Base-by-base conservation (phyloP, 148 eudicot genomes). In the Heliamphora exappendiculata region DNA sequence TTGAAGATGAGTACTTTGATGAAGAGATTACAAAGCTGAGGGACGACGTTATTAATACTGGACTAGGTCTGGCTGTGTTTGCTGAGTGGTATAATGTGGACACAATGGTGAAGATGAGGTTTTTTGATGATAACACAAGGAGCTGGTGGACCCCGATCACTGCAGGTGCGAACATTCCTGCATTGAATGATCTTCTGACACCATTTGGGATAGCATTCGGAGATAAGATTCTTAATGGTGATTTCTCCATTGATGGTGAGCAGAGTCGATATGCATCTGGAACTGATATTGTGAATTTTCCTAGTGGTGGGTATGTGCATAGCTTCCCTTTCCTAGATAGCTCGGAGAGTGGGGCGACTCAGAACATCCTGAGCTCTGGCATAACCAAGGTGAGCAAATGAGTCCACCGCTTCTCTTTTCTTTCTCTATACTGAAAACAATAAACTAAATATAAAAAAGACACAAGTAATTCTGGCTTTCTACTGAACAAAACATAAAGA, bases 131-230 rank as follows among this genome's bases (percentile, higher is more conserved):
- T 79, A 95, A 93, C 83, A 95, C 99, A 5, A 81, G 99, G 81
- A 95, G 99, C 85, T 92, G 96, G 97, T 95, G 99, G 99, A 95
- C 94, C 74, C 97, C 99, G 4, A 90, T 95, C 55, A 91, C 99
- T 76, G 99, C 97, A 29, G 99, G 99, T 70, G 88, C 97, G 8
- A 95, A 95, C 84, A 78, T 95, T 68, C 99, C 99, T 44, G 99
- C 99, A 74, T 76, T 95, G 59, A 95, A 95, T 85, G 97, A 91
- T 82, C 97, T 95, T 70, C 87, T 95, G 90, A 91, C 94, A 39
- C 94, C 96, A 66, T 93, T 88, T 84, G 97, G 96, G 60, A 89
- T 95, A 75, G 97, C 96, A 51, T 95, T 95, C 81, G 99, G 99
- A 39, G 97, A 91, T 84, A 91, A 88, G 85, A 91, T 95, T 76